Base-by-base conservation (phyloP, 2,329 filamentous ascomycete species). In the Leptosphaerulina australis region DNA sequence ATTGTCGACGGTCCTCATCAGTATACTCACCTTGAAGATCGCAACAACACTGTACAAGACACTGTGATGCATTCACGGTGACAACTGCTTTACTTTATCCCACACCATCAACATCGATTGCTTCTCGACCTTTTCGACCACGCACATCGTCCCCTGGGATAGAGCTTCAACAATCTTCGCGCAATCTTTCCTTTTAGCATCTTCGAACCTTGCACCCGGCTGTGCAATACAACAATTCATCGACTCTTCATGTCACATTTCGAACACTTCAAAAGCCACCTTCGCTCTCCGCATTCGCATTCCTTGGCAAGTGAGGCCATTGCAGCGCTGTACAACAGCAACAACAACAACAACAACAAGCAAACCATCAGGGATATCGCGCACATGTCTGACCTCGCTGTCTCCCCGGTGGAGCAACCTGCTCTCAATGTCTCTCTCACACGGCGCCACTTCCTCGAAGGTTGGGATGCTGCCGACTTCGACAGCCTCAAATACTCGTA, bases 401-500 rank as follows among this genome's bases (percentile, higher is more conserved):
- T 51, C 48, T 51, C 48, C 48, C 48, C 48, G 41, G 41, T 43
- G 41, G 48, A 51, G 48, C 21, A 25, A 3, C 41, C 48, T n/a
- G 26, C 26, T 17, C 12, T 51, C 48, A 51, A 51, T 37, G 43
- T 43, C 30, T 44, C 61, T 14, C 52, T 60, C 44, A 21, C 53
- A 8, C 60, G 56, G 29, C 64, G 67, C 43, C 60, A 64, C 36
- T 60, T 67, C 31, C 56, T 71, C 39, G 53, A 61, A 7, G 57
- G 64, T 46, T 70, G 68, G 69, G 63, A 69, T 31, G 63, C 63
- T 45, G 58, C 49, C 33, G 55, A 60, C 15, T 62, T 64, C 31
- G 67, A 70, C 6, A 52, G 54, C 17, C 68, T 74, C 56, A 66
- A 66, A 41, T 76, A 67, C 59, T 71, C 73, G 20, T 73, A 75